A percentile compares a stretch with the other conserved stretches of the same genome.
These are phyloP conservation scores for Hypoxylon sp. DNA, from an alignment of 2,329 filamentous ascomycete species.

Conservation along the genomic window DNA sequence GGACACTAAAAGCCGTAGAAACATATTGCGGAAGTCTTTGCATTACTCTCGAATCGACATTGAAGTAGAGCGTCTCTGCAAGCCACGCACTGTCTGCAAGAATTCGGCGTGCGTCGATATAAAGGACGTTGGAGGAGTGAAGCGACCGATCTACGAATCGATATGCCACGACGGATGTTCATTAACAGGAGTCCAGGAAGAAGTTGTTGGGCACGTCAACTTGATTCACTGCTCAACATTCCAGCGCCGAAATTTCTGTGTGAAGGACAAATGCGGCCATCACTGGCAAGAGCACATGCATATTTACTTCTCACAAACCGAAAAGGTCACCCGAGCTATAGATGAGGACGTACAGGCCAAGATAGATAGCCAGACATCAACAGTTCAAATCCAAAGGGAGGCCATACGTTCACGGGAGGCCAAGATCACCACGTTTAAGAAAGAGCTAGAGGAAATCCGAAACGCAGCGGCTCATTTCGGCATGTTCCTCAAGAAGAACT, in stretches of 20 bases:
- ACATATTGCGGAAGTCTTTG: not conserved
- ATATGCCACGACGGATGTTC: not conserved
- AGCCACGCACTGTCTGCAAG: not conserved
- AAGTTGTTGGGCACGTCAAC: not conserved
- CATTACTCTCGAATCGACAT: not conserved
- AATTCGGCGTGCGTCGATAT: not conserved
- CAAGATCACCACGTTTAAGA: not conserved
- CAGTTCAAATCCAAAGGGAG: too few species aligned
- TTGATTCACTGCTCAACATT: not conserved
- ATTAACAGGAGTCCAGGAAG: not conserved
- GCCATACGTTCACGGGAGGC: too few species aligned
- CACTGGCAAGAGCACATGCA: not conserved
- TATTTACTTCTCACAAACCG: not conserved
- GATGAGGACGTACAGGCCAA: not conserved
- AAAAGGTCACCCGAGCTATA: not conserved
- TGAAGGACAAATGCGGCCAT: not conserved
- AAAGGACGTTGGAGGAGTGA: not conserved
- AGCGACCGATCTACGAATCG: not conserved
- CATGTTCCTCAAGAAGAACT: not conserved
- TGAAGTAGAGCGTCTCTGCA: not conserved
- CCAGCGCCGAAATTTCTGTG: not conserved
- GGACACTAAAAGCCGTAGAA: not conserved
- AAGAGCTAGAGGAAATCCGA: not conserved
- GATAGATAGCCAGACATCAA: not conserved
- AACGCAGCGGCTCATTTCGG: not conserved